These are phyloP conservation scores for Oxytropis ochrocephala DNA, from an alignment of 306 rosid genomes.

Conservation along the genomic window DNA sequence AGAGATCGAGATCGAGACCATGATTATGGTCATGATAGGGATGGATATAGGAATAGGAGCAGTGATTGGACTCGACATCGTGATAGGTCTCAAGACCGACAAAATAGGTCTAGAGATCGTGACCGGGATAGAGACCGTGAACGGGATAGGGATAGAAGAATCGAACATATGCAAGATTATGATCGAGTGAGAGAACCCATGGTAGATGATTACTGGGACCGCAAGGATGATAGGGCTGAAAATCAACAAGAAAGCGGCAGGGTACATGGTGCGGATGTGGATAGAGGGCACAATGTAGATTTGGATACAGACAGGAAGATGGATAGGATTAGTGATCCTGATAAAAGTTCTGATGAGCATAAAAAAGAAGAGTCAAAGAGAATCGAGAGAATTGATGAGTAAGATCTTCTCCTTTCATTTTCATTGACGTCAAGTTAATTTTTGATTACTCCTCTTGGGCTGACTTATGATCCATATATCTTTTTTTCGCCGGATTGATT, in stretches of 20 bases:
- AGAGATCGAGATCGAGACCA: conserved; percentile 40
- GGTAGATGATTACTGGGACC: conserved; percentile 33
- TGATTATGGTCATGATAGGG: conserved; percentile 47
- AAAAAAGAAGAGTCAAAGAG: conserved; percentile 41
- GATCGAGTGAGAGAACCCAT: conserved; percentile 39
- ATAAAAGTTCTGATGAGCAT: conserved; percentile 35
- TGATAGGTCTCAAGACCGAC: conserved; percentile 52
- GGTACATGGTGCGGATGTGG: conserved; percentile 34
- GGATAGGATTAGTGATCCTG: conserved; percentile 42
- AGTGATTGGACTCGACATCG: conserved; percentile 46
- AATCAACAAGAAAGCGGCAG: conserved; percentile 28
- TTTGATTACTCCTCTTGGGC: conserved; percentile 6
- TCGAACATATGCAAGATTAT: conserved; percentile 37
- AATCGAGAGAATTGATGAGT: conserved; percentile 60
- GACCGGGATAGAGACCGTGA: conserved; percentile 53
- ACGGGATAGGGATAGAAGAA: conserved; percentile 48
- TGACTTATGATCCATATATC: conserved; percentile 9
- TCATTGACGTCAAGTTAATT: conserved; percentile 7
- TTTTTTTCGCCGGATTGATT: conserved; percentile 7
- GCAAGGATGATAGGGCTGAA: conserved; percentile 32
- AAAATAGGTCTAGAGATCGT: conserved; percentile 48
- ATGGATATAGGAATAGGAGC: conserved; percentile 38
- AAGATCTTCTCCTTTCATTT: conserved; percentile 16
- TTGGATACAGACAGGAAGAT: conserved; percentile 33
- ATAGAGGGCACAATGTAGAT: conserved; percentile 36